Evolutionary conservation across 306 rosid species (phyloP), one percentile per base, ranked within the genome.

Genomic region (Quercus variabilis): DNA sequence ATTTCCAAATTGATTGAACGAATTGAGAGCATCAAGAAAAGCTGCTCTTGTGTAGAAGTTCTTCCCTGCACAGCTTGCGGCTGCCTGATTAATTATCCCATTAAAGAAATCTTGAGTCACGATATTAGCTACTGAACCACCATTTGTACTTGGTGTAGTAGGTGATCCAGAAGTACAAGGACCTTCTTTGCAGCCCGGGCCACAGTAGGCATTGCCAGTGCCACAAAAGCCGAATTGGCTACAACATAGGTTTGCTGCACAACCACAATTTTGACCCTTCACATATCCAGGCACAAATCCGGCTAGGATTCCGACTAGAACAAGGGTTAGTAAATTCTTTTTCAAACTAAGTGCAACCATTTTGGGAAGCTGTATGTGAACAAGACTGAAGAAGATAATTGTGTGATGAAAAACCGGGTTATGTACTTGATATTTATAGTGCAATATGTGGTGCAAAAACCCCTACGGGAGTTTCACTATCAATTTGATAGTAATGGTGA

Each of bases 221-320:
- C 96, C 97, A 76, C 97, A 92, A 65, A 81, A 91, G 1, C 96
- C 96, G n/a, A 72, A 79, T 52, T 80, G 63, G 84, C 97, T 92
- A 80, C 96, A 92, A 71, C 97, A 92, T 15, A 82, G 26, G 51
- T 74, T 86, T 12, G 88, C 41, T 0, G 70, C 87, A 73, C 96
- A 92, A 3, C 96, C 92, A 56, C 97, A 92, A 30, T 86, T 85
- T 59, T 87, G 87, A 5, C 79, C 90, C 63, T 25, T 65, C 8
- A 76, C 82, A 25, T n/a, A 4, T 12, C 55, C 11, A 14, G 43
- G 74, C 17, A 35, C 68, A 1, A 71, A 62, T 35, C 73, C 33
- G 4, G 52, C 67, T 20, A 76, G 21, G n/a, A 80, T 8, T n/a
- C 80, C 83, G 0, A 79, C 58, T 26, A 75, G 7, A 38, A 81